Evolutionary conservation across 352 stramenopile species (phyloP).

Genomic region (Globisporangium irregulare): DNA sequence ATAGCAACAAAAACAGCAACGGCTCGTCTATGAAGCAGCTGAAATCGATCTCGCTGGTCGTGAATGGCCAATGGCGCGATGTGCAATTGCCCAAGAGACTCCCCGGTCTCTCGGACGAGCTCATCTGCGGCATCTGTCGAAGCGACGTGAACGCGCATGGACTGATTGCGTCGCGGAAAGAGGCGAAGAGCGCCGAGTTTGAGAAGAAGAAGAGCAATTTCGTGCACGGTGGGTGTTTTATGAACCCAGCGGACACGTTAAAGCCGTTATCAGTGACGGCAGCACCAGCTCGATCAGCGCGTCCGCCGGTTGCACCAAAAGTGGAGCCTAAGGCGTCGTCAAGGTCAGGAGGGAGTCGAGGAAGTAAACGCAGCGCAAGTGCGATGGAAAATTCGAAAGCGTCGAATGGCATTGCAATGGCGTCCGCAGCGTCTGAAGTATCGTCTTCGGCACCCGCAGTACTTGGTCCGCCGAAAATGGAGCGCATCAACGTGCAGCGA

Average conservation of each 20-base stretch:
- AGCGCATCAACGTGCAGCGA: constrained; percentile 74
- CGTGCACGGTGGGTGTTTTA: constrained; percentile 57
- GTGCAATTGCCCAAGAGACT: constrained; percentile 53
- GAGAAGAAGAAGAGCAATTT: constrained; percentile 62
- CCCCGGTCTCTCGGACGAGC: constrained; percentile 39
- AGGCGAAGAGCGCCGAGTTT: constrained; percentile 47
- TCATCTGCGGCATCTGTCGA: constrained; percentile 61
- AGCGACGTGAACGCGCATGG: constrained; percentile 47
- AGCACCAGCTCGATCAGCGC: background rate
- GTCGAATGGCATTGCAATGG: background rate
- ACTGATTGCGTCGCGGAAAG: constrained; percentile 50
- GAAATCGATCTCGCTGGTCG: constrained; percentile 46
- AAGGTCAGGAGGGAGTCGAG: constrained; percentile 8
- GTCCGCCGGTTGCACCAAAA: background rate
- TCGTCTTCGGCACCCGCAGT: constrained; percentile 15
- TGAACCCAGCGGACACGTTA: constrained; percentile 33
- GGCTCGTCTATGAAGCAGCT: constrained; percentile 50
- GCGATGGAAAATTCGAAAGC: background rate
- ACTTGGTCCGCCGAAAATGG: constrained; percentile 66
- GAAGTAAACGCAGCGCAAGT: constrained; percentile 6
- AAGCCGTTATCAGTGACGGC: constrained; percentile 2
- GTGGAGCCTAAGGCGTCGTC: constrained; percentile 5
- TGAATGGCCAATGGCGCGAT: constrained; percentile 56
- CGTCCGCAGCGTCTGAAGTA: background rate
- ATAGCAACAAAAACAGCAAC: constrained; percentile 8